Base-by-base conservation (phyloP, 257 asterid species). In the Euphrasia confusa region DNA sequence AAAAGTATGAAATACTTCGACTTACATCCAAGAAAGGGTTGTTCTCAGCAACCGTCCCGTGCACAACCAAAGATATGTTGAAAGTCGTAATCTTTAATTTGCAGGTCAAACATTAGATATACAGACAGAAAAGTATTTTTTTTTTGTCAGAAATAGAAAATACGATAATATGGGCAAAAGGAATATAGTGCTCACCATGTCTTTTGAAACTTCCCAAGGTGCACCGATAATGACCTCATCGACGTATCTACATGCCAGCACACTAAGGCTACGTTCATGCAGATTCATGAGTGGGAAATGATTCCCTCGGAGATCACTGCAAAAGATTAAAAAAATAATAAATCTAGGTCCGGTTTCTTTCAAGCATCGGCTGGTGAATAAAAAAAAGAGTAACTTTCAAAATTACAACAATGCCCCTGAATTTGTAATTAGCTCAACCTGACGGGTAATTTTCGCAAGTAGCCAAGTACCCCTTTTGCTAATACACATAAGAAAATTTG, bases 141-240 rank as follows among this genome's bases (percentile, higher is more conserved):
- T 30, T 30, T 30, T 15, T 27, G 60, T 65, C 40, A 58, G 37
- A 7, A 66, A 75, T 12, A 62, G 15, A 57, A 42, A 45, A 60
- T 11, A 54, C 10, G 30, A 5, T 21, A 45, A 47, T 47, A 48
- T 48, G 54, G 54, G 53, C 50, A 53, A 17, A 33, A 17, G 44
- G 13, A 55, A 3, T 3, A 55, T 55, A 55, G 7, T 10, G 54
- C 79, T 60, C 75, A 92, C 98, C 98, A 89, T 70, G 54, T 92
- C 98, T 74, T 80, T 74, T 17, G 89, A 79, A 67, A 92, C 85
- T 79, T 80, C 88, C 94, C 83, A 83, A 61, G 98, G 98, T 53
- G 95, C 95, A 7, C 98, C 98, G 17, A 92, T 86, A 44, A 92
- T 84, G 80, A 92, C 93, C 76, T 92, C 98, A 68, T 92, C 97